These are phyloP conservation scores for Cytospora paraplurivora DNA, from an alignment of 2,329 filamentous ascomycete species.

Conservation along the genomic window DNA sequence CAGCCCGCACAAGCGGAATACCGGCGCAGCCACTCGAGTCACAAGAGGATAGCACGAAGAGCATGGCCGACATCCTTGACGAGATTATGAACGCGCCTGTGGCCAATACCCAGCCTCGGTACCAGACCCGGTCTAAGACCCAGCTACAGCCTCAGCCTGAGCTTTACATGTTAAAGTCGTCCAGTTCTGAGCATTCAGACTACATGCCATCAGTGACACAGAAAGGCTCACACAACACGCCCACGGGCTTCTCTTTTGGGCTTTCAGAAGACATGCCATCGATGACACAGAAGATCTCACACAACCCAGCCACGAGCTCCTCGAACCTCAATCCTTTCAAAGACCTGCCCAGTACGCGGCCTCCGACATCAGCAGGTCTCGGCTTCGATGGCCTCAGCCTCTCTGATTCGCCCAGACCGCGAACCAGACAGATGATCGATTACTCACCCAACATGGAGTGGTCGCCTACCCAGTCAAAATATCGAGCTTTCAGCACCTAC, in stretches of 20 bases:
- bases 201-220: background rate
- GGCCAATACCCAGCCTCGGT: slow-evolving; percentile 16
- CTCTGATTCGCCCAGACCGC: slow-evolving; percentile 25
- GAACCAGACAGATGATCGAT: slow-evolving; percentile 32
- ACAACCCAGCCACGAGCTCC: slow-evolving; percentile 8
- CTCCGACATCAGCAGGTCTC: slow-evolving; percentile 24
- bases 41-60: slow-evolving; percentile 40
- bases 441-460: slow-evolving; percentile 72
- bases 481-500: slow-evolving; percentile 57
- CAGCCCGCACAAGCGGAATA: slow-evolving; percentile 22
- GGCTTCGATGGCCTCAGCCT: slow-evolving; percentile 31
- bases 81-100: slow-evolving; percentile 43
- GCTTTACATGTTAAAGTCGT: slow-evolving; percentile 32
- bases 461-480: slow-evolving; percentile 61
- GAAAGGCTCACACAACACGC: slow-evolving; percentile 17
- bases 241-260: background rate
- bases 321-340: slow-evolving; percentile 22
- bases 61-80: slow-evolving; percentile 51
- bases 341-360: slow-evolving; percentile 7
- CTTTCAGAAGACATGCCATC: slow-evolving; percentile 29
- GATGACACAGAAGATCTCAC: slow-evolving; percentile 5
- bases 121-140: background rate
- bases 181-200: slow-evolving; percentile 29
- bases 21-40: slow-evolving; percentile 21
- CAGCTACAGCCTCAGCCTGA: slow-evolving; percentile 26